A percentile compares a stretch with the other conserved stretches of the same genome.
Conservation (phyloP, 805 yeast genomes). For the Candida loeiensis region DNA sequence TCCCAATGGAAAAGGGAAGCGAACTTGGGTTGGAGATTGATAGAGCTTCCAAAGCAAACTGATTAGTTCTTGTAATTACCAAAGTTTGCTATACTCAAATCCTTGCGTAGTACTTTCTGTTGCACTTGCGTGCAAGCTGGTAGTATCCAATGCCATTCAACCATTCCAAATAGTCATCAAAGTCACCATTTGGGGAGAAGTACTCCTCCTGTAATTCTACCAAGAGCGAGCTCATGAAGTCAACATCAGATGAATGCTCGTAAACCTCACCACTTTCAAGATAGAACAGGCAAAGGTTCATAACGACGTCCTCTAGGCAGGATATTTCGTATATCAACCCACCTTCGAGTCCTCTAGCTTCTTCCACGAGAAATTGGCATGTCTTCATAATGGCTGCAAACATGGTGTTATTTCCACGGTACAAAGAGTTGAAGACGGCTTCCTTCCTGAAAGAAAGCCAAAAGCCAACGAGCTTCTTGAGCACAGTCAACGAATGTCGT, state of each 20-base stretch:
- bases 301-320: background rate
- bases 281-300: background rate
- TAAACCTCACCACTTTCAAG: background rate
- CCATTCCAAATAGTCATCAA: conserved; percentile 8
- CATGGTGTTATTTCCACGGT: conserved; percentile 26
- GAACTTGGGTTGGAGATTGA: too few species aligned
- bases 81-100: background rate
- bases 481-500: background rate
- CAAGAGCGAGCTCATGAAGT: conserved; percentile 1
- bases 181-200: conserved; percentile 4
- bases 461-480: conserved; percentile 1
- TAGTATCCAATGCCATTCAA: background rate
- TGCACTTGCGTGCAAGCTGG: conserved; percentile 2
- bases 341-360: conserved; percentile 1
- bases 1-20: too few species aligned
- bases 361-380: conserved; percentile 8
- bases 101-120: conserved; percentile 1
- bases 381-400: conserved; percentile 18
- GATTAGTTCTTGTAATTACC: background rate
- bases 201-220: conserved; percentile 2
- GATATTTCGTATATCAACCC: background rate
- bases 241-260: background rate
- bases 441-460: conserved; percentile 20
- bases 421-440: conserved; percentile 23
- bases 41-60: too few species aligned